phyloP scores from a whole-genome alignment of 345 rosid genomes.

The Nephelium lappaceum region DNA sequence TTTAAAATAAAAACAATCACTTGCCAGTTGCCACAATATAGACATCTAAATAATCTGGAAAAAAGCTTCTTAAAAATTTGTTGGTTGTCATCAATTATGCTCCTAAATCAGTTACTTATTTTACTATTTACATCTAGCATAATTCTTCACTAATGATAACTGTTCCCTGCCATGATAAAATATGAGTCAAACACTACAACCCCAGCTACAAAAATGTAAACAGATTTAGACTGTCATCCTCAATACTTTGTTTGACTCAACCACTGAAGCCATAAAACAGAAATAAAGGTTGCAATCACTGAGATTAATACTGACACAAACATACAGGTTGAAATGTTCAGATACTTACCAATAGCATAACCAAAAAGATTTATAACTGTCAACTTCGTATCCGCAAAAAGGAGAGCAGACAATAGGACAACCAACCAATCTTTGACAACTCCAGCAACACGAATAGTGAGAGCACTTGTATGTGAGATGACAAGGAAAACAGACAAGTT shows the following conservation, averaged over 20 bases:
- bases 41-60: background rate
- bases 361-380: constrained; percentile 86
- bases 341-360: constrained; percentile 77
- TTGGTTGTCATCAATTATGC: background rate
- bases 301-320: background rate
- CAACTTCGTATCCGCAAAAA: constrained; percentile 89
- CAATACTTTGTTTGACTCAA: background rate
- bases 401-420: constrained; percentile 85
- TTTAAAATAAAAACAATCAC: background rate
- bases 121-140: background rate
- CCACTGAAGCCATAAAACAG: background rate
- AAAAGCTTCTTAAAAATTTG: background rate
- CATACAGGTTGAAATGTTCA: background rate
- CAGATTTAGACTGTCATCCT: background rate
- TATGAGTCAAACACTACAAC: background rate
- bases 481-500: constrained; percentile 96
- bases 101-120: background rate
- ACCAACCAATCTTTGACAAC: constrained; percentile 99
- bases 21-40: background rate
- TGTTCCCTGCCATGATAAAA: background rate
- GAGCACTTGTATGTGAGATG: constrained; percentile 96
- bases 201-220: background rate
- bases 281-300: background rate
- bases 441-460: constrained; percentile 98
- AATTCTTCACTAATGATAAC: background rate